Evolutionary conservation across 106 monocot species (phyloP), one percentile per base, ranked within the genome.

Genomic region (Allium sativum): DNA sequence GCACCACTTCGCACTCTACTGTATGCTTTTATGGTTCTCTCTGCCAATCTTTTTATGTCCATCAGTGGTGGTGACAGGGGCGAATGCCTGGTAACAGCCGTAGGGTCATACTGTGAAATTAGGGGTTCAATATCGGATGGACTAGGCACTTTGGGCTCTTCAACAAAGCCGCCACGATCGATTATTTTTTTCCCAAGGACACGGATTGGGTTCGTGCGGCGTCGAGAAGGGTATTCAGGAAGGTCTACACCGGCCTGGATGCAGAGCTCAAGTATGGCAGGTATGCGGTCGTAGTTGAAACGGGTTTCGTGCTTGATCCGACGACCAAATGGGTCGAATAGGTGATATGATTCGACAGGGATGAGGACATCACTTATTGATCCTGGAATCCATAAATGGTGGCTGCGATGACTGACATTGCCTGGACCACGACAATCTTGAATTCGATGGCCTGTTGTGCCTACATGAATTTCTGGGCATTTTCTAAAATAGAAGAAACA

Each of bases 201-300:
- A 42, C 90, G 68, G 40, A 96, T 75, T 4, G 95, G 95, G 15
- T 44, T 42, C 21, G 82, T 82, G 44, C 90, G 76, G 42, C 95
- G 65, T 42, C 90, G 76, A 13, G 87, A 91, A 50, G 95, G 90
- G 62, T 82, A 96, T 40, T 80, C 70, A 18, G 87, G 82, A 14
- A 96, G 64, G 20, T 96, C 87, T 2, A 88, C 84, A 12, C 96
- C 96, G 19, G 91, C 91, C 68, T 96, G 94, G 59, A 91, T 88
- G 77, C 96, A 96, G 42, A 96, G 84, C 79, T 91, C 96, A 1
- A 91, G 71, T 41, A 85, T 68, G 9, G 87, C 96, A 12, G 96
- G 91, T 53, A 96, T 87, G 47, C 96, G 55, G 43, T 96, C 96
- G 47, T 91, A 87, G 18, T 79, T 52, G 48, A 96, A 96, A 42